Evolutionary conservation across 2,329 filamentous ascomycete species (phyloP), one percentile per base, ranked within the genome.

Genomic region (Penicillium aurantiogriseum): DNA sequence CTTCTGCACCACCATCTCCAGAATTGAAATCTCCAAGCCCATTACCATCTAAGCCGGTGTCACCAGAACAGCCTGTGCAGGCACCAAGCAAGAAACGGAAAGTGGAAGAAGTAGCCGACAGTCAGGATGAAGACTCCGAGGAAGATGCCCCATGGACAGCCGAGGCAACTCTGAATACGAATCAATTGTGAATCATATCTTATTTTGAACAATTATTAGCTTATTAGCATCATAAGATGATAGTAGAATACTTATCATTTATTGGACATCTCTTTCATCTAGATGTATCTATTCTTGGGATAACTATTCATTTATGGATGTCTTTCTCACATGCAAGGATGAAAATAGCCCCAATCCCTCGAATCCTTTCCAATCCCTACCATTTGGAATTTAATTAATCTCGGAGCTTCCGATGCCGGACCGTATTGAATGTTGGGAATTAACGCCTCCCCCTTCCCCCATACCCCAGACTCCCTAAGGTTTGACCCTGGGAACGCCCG

Each of bases 101-200:
- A 56, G 69, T 73, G 17, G 70, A 73, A 38, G 77, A 79, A 62
- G 70, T 78, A 31, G 74, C 74, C 3, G 76, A 79, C 58, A 79
- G 76, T 45, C 76, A 79, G 48, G 77, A 78, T 36, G 77, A 78
- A 35, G 71, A 71, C 25, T 75, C 73, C 2, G 70, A 71, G 19
- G 68, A 64, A 9, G 68, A 65, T 29, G 21, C 19, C 36, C 67
- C 67, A 35, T 74, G 68, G 69, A 61, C 65, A 31, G 63, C 69
- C 21, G 64, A 64, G 39, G 48, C 39, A 29, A 51, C 40, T 23
- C 19, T 56, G 7, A 51, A 51, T 7, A 33, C 46, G 31, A 51
- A 44, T 38, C 2, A 19, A 23, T 17, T 17, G 15, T 44, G 53
- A 55, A 11, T 38, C 1, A 31, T 38, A 15, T 19, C 38, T 38